Evolutionary conservation across 2,329 filamentous ascomycete species (phyloP), one percentile per base, ranked within the genome.

Genomic region (Phyllosticta ampelicida): DNA sequence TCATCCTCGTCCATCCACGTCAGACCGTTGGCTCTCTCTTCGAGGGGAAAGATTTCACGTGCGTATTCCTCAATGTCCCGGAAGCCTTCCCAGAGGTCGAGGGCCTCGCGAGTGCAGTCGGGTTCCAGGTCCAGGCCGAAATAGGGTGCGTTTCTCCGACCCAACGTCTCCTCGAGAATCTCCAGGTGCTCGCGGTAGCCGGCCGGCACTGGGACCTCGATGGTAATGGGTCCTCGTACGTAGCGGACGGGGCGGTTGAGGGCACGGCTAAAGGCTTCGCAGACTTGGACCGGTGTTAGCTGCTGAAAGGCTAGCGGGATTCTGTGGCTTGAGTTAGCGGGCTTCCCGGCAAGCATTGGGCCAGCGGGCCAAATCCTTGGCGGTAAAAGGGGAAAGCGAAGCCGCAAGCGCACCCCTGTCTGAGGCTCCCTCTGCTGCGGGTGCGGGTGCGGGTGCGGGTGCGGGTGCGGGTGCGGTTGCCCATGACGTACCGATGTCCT

Each of bases 41-140:
- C 94, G 11, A 96, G 80, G 0, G 90, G 89, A 66, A 97, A 97
- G 26, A 95, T 90, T 70, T 97, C 94, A 53, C 88, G 81, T 1
- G 92, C 92, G 70, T 97, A 99, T 73, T 97, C 94, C 69, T 96
- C 90, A 64, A 97, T 81, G 28, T 89, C 88, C 57, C 94, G 81
- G 64, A 90, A 90, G 3, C 90, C 94, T 69, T 95, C 89, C 94
- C 94, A 97, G 21, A 99, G 76, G 65, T 86, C 81, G 61, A 92
- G 77, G 0, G 91, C 89, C 64, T 90, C 84, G 9, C 81, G 79
- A 0, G 90, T 90, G 63, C 87, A 87, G 63, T 68, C 68, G 44
- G 75, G 73, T 60, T 85, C 81, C 28, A 84, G 77, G 29, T 81
- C 79, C 0, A 83, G 82, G 61, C 77, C 77, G 61, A 85, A 86